Conservation (phyloP, 106 monocot species). For the Allium fistulosum region DNA sequence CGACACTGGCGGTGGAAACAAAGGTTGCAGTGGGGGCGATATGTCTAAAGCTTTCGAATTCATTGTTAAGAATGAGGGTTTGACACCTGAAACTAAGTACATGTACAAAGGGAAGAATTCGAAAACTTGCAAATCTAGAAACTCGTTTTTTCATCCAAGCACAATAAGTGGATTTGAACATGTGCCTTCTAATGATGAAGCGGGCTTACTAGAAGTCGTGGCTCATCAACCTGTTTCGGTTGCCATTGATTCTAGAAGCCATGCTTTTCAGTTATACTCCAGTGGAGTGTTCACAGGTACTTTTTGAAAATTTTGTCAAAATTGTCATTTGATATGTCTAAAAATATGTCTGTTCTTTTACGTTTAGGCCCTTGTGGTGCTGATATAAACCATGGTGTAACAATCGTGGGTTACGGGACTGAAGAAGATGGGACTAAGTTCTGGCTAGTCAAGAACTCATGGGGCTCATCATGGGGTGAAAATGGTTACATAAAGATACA, state of each 20-base stretch:
- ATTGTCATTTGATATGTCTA: no score
- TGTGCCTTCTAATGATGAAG: constrained; percentile 31
- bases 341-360: no score
- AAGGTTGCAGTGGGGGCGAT: no score
- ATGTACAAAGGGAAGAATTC: constrained; percentile 17
- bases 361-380: neutral
- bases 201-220: constrained; percentile 18
- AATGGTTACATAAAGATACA: constrained; percentile 9
- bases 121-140: constrained; percentile 18
- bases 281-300: constrained; percentile 68
- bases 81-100: constrained; percentile 43
- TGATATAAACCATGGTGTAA: constrained; percentile 2
- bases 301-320: no score
- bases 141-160: neutral
- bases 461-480: constrained; percentile 12
- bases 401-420: constrained; percentile 7
- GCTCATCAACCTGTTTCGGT: constrained; percentile 30
- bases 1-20: no score
- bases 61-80: constrained; percentile 8
- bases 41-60: no score
- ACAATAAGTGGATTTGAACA: constrained; percentile 20
- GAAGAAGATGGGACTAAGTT: constrained; percentile 9
- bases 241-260: constrained; percentile 27
- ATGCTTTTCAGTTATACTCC: constrained; percentile 29
- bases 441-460: constrained; percentile 11